Percentiles rank a stretch among this genome's conserved stretches.
Conservation (phyloP, 1,139 yeast genomes). For the Sugiyamaella paludigena region DNA sequence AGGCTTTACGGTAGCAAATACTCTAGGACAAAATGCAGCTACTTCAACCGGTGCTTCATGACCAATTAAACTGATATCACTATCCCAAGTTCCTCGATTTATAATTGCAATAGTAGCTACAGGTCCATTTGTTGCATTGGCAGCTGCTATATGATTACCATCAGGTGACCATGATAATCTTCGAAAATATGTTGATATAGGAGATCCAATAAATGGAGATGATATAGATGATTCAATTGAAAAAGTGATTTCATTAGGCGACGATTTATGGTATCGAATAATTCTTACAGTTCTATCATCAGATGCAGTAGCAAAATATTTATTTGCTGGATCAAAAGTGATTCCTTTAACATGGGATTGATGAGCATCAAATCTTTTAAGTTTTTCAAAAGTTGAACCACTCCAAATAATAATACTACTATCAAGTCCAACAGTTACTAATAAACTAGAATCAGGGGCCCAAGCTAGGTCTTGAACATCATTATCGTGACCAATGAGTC, state of each 20-base stretch:
- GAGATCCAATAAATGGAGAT: constrained; percentile 85
- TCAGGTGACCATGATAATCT: constrained; percentile 98
- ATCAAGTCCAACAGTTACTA: constrained; percentile 93
- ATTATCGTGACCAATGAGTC: constrained; percentile 93
- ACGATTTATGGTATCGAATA: constrained; percentile 76
- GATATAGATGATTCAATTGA: constrained; percentile 79
- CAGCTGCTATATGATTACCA: constrained; percentile 93
- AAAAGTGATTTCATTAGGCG: constrained; percentile 70
- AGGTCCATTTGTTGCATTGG: constrained; percentile 96
- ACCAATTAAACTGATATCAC: constrained; percentile 84
- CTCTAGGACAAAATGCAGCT: constrained; percentile 83
- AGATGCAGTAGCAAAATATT: constrained; percentile 93
- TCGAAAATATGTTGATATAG: constrained; percentile 87
- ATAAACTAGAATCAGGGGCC: constrained; percentile 90
- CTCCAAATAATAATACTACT: constrained; percentile 91
- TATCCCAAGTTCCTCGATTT: constrained; percentile 90
- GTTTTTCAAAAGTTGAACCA: constrained; percentile 85
- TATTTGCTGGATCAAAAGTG: constrained; percentile 96
- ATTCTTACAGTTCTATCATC: constrained; percentile 91
- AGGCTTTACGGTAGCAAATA: constrained; percentile 39
- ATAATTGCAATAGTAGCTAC: constrained; percentile 86
- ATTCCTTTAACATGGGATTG: constrained; percentile 96
- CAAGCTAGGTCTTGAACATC: constrained; percentile 97
- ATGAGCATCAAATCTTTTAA: constrained; percentile 86
- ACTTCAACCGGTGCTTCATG: constrained; percentile 98